Evolutionary conservation across 352 stramenopile species (phyloP).

Genomic region (Aphanomyces invadans): DNA sequence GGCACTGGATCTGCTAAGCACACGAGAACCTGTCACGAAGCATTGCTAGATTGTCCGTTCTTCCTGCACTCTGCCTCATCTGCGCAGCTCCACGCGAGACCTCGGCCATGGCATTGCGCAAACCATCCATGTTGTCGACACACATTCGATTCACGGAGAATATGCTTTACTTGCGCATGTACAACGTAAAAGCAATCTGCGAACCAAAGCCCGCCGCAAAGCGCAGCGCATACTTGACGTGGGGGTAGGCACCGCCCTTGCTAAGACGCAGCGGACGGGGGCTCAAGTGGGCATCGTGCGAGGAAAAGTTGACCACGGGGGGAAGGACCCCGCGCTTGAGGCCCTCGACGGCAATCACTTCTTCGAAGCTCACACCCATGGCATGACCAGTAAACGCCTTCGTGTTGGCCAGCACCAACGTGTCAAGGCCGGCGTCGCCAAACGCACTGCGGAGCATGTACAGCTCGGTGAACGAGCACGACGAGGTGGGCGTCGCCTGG

Average conservation of each 20-base stretch:
- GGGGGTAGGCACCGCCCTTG: slow-evolving; percentile 48
- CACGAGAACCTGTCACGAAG: too few species aligned
- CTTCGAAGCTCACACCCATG: slow-evolving; percentile 96
- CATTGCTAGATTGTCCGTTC: too few species aligned
- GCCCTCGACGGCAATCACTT: slow-evolving; percentile 90
- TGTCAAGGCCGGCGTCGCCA: slow-evolving; percentile 55
- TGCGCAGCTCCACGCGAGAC: too few species aligned
- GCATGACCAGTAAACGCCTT: slow-evolving; percentile 94
- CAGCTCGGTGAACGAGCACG: slow-evolving; percentile 93
- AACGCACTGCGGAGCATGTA: slow-evolving; percentile 52
- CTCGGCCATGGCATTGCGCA: too few species aligned
- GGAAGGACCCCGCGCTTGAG: slow-evolving; percentile 80
- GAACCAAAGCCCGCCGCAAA: slow-evolving; percentile 95
- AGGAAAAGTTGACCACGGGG: slow-evolving; percentile 87
- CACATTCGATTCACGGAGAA: background rate
- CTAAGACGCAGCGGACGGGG: slow-evolving; percentile 43
- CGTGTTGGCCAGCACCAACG: slow-evolving; percentile 86
- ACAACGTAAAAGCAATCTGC: slow-evolving; percentile 94
- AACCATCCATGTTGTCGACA: too few species aligned
- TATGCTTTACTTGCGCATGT: slow-evolving; percentile 53
- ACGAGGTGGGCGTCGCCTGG: slow-evolving; percentile 87
- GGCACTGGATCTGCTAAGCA: too few species aligned
- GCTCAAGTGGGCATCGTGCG: slow-evolving; percentile 69
- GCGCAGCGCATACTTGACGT: slow-evolving; percentile 89
- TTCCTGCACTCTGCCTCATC: too few species aligned